Conservation (phyloP, 2,329 filamentous ascomycete genomes). For the Botrytis aclada region DNA sequence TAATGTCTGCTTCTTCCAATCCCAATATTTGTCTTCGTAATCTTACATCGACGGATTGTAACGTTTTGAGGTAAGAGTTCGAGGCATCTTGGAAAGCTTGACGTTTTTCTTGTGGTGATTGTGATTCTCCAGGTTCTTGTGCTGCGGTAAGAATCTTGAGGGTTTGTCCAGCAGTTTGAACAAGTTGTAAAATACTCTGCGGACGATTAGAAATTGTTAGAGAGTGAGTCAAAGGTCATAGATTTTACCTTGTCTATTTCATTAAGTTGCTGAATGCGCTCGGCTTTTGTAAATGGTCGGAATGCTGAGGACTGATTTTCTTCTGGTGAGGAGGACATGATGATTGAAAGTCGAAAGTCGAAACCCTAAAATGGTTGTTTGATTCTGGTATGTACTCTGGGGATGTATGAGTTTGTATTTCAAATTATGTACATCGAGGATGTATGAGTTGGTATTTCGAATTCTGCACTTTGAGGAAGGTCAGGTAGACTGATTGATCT, state of each 20-base stretch:
- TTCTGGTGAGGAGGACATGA: constrained; percentile 19
- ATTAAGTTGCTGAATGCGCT: constrained; percentile 77
- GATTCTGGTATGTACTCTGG: neutral
- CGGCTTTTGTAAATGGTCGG: constrained; percentile 62
- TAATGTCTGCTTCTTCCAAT: constrained; percentile 76
- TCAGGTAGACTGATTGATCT: neutral
- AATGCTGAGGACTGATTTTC: constrained; percentile 30
- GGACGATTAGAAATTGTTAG: neutral
- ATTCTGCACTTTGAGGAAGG: neutral
- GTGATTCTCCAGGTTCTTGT: constrained; percentile 28
- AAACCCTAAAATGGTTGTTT: neutral
- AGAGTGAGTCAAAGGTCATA: neutral
- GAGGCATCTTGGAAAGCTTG: constrained; percentile 57
- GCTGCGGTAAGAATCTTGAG: constrained; percentile 60
- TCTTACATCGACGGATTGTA: constrained; percentile 72
- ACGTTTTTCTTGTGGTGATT: constrained; percentile 26
- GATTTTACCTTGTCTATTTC: constrained; percentile 67
- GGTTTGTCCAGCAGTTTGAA: constrained; percentile 58
- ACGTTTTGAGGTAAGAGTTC: constrained; percentile 65
- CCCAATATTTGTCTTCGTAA: constrained; percentile 75
- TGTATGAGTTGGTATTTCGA: neutral
- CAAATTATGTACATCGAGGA: neutral
- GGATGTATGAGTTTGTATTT: neutral
- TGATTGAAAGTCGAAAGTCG: neutral
- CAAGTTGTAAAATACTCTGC: constrained; percentile 44